These are phyloP conservation scores for Talaromyces funiculosus DNA, from an alignment of 2,329 filamentous ascomycete species.

Conservation along the genomic window DNA sequence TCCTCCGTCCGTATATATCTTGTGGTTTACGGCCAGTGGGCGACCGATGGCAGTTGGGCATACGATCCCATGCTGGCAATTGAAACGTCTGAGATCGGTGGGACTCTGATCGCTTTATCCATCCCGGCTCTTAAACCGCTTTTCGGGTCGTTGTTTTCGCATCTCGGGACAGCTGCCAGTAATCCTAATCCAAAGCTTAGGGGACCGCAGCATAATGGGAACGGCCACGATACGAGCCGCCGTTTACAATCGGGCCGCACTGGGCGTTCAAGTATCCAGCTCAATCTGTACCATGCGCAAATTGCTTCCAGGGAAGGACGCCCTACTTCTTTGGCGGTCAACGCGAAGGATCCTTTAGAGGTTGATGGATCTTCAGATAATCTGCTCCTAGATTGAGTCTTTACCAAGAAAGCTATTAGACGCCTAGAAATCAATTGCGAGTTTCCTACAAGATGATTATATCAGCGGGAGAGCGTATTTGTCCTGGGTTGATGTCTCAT, in stretches of 20 bases:
- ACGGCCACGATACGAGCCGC: neutral
- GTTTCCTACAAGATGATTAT: too few relatives aligned
- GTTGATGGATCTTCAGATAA: neutral
- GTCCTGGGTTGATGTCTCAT: too few relatives aligned
- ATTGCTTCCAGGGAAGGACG: neutral
- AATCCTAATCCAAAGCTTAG: neutral
- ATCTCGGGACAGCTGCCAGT: neutral
- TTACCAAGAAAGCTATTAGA: too few relatives aligned
- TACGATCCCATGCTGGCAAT: constrained; percentile 48
- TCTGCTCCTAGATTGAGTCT: neutral
- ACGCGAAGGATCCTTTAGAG: neutral
- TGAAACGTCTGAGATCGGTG: constrained; percentile 48
- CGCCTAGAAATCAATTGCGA: too few relatives aligned
- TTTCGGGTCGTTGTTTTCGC: constrained; percentile 22
- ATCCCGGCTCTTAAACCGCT: constrained; percentile 48
- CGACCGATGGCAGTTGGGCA: constrained; percentile 45
- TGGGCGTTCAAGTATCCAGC: neutral
- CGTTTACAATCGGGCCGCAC: neutral
- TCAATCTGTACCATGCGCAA: neutral
- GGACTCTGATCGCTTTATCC: constrained; percentile 47
- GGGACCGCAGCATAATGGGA: neutral
- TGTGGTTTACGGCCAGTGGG: constrained; percentile 44
- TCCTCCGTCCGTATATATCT: constrained; percentile 45
- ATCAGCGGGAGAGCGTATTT: too few relatives aligned
- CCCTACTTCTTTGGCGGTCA: neutral